These are phyloP conservation scores for Cercospora brassicicola DNA, from an alignment of 2,329 filamentous ascomycete species.

Conservation along the genomic window DNA sequence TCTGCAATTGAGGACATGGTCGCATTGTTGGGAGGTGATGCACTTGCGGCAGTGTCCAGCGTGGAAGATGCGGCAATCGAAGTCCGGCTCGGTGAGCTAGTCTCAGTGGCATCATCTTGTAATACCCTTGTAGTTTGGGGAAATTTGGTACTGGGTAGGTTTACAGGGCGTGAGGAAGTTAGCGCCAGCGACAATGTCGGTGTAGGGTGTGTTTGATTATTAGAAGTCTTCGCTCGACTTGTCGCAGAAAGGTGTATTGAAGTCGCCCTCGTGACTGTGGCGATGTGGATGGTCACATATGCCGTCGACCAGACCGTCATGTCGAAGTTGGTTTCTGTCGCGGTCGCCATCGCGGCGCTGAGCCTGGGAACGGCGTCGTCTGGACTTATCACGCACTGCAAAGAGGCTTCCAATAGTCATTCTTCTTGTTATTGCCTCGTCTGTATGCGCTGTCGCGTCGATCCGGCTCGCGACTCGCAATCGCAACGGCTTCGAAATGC, in stretches of 20 bases:
- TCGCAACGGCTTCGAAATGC: neutral
- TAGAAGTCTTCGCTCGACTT: neutral
- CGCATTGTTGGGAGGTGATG: slow-evolving; percentile 6
- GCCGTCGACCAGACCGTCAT: slow-evolving; percentile 9
- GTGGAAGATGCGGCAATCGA: neutral
- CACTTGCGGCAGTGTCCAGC: neutral
- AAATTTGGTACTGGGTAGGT: slow-evolving; percentile 7
- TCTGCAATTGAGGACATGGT: slow-evolving; percentile 17
- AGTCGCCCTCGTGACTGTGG: neutral
- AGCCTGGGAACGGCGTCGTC: neutral
- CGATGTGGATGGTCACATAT: slow-evolving; percentile 6
- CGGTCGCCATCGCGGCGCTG: neutral
- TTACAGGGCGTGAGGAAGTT: slow-evolving; percentile 10
- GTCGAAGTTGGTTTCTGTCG: slow-evolving; percentile 2
- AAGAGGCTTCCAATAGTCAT: neutral
- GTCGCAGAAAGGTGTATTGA: neutral
- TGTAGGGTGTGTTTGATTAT: neutral
- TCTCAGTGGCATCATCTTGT: neutral
- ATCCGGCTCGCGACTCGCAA: neutral
- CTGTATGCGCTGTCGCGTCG: neutral
- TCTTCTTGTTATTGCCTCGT: neutral
- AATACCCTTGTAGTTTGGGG: slow-evolving; percentile 5
- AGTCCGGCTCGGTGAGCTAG: neutral
- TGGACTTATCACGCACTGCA: neutral
- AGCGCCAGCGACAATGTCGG: neutral